Base-by-base conservation (phyloP, 2,329 filamentous ascomycete genomes). In the Fusarium brachygibbosum region DNA sequence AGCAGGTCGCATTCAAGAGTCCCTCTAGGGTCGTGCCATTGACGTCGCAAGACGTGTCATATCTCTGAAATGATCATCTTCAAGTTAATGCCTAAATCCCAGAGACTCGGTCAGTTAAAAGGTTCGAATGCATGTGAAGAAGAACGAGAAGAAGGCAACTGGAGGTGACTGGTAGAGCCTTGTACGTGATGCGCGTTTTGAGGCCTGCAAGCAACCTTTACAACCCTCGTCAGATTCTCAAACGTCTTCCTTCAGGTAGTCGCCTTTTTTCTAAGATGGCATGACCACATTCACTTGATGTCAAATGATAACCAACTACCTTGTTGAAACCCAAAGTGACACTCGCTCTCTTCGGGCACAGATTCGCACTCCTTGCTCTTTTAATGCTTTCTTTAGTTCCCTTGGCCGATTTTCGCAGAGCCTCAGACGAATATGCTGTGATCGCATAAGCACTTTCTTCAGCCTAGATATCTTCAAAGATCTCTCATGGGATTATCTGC, bases 1-100 rank as follows among this genome's bases (percentile, higher is more conserved):
- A 31, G 29, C 19, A 57, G 29, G 52, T 16, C 28, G 14, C 32
- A 32, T 19, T 46, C 2, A 6, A 12, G 5, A 3, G n/a, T 44
- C 21, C 17, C 13, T 28, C 28, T 17, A n/a, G 12, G 2, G 10
- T 10, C 28, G 29, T 6, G 7, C 35, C 9, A 50, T 59, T 13
- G 29, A 19, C n/a, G 6, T 7, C 5, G 14, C 16, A 17, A 44
- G 31, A 68, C 63, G 49, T 61, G 51, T 67, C 65, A 62, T 6
- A 46, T 52, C 23, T 67, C 53, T 5, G 12, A 58, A 28, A 17
- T 54, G 57, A 58, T 35, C 14, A 53, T 66, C 62, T 64, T 16
- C 8, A 25, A 25, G 2, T 19, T 23, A 4, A 29, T 17, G 44
- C 44, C 38, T 37, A 31, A 40, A 3, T 40, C 25, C 32, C 23